A percentile compares a stretch with the other conserved stretches of the same genome.
phyloP scores from a whole-genome alignment of 208 protist genomes.

The Leishmania lainsoni region DNA sequence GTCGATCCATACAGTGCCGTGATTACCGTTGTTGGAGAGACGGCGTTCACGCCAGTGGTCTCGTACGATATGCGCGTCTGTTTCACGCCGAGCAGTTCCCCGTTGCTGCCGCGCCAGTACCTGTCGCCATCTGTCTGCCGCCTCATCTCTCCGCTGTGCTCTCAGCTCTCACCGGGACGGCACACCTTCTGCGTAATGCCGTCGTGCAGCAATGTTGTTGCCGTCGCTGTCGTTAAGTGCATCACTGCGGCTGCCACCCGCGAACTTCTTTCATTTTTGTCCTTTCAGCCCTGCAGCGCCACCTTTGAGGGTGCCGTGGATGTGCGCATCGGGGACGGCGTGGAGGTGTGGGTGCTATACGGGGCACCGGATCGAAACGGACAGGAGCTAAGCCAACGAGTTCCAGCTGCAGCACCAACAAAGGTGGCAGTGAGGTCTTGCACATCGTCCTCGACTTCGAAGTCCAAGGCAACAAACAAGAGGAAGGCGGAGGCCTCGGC shows the following conservation, averaged over 20 bases:
- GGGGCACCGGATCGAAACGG: conserved; percentile 78
- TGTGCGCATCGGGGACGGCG: conserved; percentile 39
- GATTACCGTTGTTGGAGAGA: conserved; percentile 33
- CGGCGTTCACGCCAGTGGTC: conserved; percentile 62
- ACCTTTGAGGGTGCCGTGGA: conserved; percentile 54
- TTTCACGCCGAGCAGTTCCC: conserved; percentile 55
- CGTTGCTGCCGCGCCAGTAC: conserved; percentile 77
- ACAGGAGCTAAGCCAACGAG: conserved; percentile 48
- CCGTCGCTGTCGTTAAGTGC: conserved; percentile 61
- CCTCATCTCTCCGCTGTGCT: conserved; percentile 65
- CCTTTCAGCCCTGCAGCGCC: conserved; percentile 40
- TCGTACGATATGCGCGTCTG: conserved; percentile 77
- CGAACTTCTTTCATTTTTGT: conserved; percentile 53
- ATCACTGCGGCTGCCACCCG: conserved; percentile 20
- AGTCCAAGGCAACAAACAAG: conserved; percentile 19
- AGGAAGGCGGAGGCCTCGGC: conserved; percentile 23
- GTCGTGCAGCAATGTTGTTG: conserved; percentile 77
- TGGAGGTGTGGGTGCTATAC: conserved; percentile 87
- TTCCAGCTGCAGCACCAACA: conserved; percentile 1
- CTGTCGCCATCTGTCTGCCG: conserved; percentile 69
- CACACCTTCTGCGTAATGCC: conserved; percentile 77
- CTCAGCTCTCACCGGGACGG: conserved; percentile 46
- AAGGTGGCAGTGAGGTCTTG: too few species aligned
- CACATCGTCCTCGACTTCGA: background rate
- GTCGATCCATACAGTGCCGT: conserved; percentile 64